These are phyloP conservation scores for Eutypa lata DNA, from an alignment of 2,329 filamentous ascomycete genomes.

Conservation along the genomic window DNA sequence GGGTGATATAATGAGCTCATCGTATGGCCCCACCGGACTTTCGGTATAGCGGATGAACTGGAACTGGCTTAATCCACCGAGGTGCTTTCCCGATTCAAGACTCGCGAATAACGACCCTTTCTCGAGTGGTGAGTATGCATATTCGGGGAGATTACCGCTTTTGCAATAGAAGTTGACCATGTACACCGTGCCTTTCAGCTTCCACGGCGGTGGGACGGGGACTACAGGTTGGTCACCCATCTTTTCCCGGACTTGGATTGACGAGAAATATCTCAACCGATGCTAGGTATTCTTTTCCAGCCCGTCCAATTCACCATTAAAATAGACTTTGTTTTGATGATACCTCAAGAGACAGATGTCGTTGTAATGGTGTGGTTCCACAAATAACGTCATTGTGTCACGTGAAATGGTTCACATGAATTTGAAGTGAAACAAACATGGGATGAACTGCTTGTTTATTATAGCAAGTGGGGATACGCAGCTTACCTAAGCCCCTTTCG, in stretches of 20 bases:
- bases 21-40: constrained; percentile 51
- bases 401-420: too few species aligned
- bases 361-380: background rate
- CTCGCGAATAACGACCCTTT: constrained; percentile 35
- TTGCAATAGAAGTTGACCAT: constrained; percentile 39
- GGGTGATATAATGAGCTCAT: constrained; percentile 48
- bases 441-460: too few species aligned
- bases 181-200: constrained; percentile 42
- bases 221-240: constrained; percentile 16
- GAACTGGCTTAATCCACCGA: constrained; percentile 45
- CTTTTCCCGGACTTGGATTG: background rate
- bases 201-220: constrained; percentile 38
- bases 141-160: constrained; percentile 29
- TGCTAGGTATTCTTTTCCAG: background rate
- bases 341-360: background rate
- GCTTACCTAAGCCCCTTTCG: too few species aligned
- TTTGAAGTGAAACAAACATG: too few species aligned
- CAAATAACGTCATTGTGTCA: too few species aligned
- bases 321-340: too few species aligned
- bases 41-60: constrained; percentile 50
- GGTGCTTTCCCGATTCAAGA: constrained; percentile 30
- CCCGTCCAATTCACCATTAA: too few species aligned
- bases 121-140: constrained; percentile 47
- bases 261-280: background rate
- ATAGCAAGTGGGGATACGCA: too few species aligned